Conservation (phyloP, 345 rosid species). For the Mallotus nudiflorus region DNA sequence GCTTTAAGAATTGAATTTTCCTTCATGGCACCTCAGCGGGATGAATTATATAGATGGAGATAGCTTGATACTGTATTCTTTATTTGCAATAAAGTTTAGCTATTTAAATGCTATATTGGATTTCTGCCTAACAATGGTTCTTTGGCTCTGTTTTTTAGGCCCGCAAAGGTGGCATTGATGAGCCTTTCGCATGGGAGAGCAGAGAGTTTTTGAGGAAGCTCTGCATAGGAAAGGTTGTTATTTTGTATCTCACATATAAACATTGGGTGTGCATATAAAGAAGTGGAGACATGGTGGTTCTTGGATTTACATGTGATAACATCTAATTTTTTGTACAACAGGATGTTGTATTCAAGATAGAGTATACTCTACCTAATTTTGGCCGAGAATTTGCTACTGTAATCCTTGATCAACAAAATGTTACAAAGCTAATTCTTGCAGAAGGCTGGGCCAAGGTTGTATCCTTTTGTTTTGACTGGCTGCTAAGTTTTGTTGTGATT, state of each 20-base stretch:
- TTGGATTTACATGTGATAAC: background rate
- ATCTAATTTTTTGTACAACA: conserved; percentile 28
- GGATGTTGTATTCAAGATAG: conserved; percentile 92
- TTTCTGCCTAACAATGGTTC: background rate
- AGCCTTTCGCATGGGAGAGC: conserved; percentile 97
- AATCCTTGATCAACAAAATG: conserved; percentile 78
- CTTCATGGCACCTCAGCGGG: no score
- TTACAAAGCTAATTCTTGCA: conserved; percentile 65
- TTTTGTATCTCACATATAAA: background rate
- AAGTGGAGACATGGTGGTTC: background rate
- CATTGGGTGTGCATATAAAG: background rate
- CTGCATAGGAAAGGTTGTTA: conserved; percentile 88
- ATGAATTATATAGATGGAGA: background rate
- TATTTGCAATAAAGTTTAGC: background rate
- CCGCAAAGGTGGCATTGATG: conserved; percentile 85
- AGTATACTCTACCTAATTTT: conserved; percentile 67
- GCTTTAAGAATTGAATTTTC: no score
- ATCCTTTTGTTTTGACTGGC: background rate
- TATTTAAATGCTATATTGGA: background rate
- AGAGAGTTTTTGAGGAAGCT: conserved; percentile 89
- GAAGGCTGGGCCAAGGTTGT: conserved; percentile 95
- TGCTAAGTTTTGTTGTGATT: background rate
- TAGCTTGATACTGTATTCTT: background rate
- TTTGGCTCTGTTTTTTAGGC: conserved; percentile 45
- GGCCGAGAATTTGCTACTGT: conserved; percentile 93